These are phyloP conservation scores for Barnettozyma populi DNA, from an alignment of 805 yeast species.

Conservation along the genomic window DNA sequence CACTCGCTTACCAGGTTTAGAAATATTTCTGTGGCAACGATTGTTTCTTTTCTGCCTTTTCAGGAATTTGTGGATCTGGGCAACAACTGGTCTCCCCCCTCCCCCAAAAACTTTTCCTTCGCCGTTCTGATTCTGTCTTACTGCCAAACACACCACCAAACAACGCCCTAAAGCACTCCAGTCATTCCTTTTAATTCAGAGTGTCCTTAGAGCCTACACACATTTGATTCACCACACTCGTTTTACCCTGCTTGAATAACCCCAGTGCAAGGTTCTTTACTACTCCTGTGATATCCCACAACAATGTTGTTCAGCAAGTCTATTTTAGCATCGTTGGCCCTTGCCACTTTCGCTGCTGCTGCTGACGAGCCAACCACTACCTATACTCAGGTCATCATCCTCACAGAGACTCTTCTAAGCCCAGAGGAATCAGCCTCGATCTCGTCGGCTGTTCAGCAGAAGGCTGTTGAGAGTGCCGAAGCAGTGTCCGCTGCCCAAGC, in stretches of 20 bases:
- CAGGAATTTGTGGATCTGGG: background rate
- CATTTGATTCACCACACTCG: background rate
- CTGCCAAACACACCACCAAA: background rate
- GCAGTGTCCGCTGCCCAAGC: slow-evolving; percentile 16
- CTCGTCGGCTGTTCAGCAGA: background rate
- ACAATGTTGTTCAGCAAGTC: slow-evolving; percentile 24
- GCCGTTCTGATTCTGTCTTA: background rate
- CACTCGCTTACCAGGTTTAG: background rate
- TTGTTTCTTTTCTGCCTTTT: background rate
- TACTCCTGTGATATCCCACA: background rate
- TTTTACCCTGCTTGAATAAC: background rate
- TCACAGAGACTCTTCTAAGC: slow-evolving; percentile 26
- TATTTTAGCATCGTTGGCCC: slow-evolving; percentile 27
- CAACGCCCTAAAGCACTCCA: slow-evolving; percentile 21
- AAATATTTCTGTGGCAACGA: background rate
- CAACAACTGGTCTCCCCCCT: background rate
- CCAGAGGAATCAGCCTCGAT: slow-evolving; percentile 24
- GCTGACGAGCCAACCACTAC: slow-evolving; percentile 29
- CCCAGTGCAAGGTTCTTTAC: background rate
- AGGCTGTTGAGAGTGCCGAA: background rate
- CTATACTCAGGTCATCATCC: slow-evolving; percentile 35
- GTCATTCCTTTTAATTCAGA: slow-evolving; percentile 28
- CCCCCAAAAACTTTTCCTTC: slow-evolving; percentile 2
- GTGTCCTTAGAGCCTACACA: slow-evolving; percentile 13
- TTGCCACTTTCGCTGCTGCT: slow-evolving; percentile 17